Evolutionary conservation across 768 basidiomycete genomes (phyloP).

Genomic region (Coprinopsis marcescibilis): DNA sequence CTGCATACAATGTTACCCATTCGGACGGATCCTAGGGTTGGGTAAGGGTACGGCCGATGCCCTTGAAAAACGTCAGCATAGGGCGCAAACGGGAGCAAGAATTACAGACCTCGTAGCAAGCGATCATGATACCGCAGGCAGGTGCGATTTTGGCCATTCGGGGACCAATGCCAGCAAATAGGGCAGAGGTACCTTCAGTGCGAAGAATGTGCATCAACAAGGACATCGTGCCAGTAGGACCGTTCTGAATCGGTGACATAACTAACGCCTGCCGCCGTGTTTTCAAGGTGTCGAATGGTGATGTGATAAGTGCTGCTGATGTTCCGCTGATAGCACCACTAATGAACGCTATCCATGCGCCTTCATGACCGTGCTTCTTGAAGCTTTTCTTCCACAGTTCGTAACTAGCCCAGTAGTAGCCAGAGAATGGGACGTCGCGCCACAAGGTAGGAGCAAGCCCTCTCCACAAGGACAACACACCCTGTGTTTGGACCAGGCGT

Average conservation of each 20-base stretch:
- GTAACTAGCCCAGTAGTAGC: slow-evolving; percentile 95
- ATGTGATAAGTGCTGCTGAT: slow-evolving; percentile 79
- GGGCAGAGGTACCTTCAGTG: slow-evolving; percentile 70
- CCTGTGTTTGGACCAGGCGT: slow-evolving; percentile 53
- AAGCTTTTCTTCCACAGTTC: slow-evolving; percentile 73
- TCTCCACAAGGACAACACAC: slow-evolving; percentile 74
- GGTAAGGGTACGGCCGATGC: slow-evolving; percentile 50
- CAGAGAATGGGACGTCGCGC: slow-evolving; percentile 97
- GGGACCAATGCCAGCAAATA: slow-evolving; percentile 83
- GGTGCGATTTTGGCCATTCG: slow-evolving; percentile 94
- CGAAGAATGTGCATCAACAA: slow-evolving; percentile 64
- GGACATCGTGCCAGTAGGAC: slow-evolving; percentile 49
- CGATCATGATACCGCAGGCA: slow-evolving; percentile 98
- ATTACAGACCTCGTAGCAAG: slow-evolving; percentile 78
- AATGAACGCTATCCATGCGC: slow-evolving; percentile 71
- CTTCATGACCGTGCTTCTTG: slow-evolving; percentile 45
- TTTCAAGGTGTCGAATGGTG: slow-evolving; percentile 96
- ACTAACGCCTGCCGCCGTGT: slow-evolving; percentile 84
- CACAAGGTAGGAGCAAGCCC: slow-evolving; percentile 90
- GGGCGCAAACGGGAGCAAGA: neutral
- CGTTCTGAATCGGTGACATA: slow-evolving; percentile 47
- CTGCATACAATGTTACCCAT: slow-evolving; percentile 19
- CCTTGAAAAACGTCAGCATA: slow-evolving; percentile 31
- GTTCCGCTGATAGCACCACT: slow-evolving; percentile 89
- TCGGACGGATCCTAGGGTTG: slow-evolving; percentile 29